Evolutionary conservation across 2,329 filamentous ascomycete genomes (phyloP).

Genomic region (Endocalyx cinctus): DNA sequence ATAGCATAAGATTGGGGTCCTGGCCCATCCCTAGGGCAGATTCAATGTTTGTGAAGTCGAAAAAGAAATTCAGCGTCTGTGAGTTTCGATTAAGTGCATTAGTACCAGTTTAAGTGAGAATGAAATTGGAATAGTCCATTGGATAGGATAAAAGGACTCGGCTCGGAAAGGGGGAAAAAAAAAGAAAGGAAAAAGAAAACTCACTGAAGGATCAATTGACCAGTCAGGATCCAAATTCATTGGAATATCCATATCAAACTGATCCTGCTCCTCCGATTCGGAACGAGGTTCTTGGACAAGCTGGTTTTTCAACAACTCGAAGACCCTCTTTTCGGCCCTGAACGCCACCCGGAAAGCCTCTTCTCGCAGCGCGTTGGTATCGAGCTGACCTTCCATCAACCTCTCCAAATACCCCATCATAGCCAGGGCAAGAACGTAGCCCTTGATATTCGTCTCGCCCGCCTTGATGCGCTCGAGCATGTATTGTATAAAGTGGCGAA

Average conservation of each 20-base stretch:
- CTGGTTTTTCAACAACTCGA: slow-evolving; percentile 29
- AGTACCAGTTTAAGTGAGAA: too few species aligned
- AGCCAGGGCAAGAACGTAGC: slow-evolving; percentile 38
- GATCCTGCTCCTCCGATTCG: too few species aligned
- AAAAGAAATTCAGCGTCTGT: slow-evolving; percentile 16
- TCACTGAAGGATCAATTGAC: slow-evolving; percentile 22
- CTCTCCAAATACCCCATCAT: slow-evolving; percentile 38
- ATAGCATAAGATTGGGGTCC: not conserved
- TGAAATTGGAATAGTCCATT: too few species aligned
- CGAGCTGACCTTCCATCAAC: slow-evolving; percentile 31
- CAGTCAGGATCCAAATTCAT: slow-evolving; percentile 32
- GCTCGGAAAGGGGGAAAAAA: not conserved
- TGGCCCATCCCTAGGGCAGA: slow-evolving; percentile 12
- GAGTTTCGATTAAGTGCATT: not conserved
- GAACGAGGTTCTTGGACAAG: too few species aligned
- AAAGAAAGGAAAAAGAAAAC: not conserved
- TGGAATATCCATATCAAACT: slow-evolving; percentile 20
- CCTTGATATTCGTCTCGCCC: slow-evolving; percentile 53
- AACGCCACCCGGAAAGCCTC: slow-evolving; percentile 34
- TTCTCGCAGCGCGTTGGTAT: too few species aligned
- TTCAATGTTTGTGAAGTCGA: slow-evolving; percentile 20
- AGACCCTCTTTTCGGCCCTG: slow-evolving; percentile 27
- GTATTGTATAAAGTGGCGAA: slow-evolving; percentile 39
- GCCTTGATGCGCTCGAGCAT: slow-evolving; percentile 33
- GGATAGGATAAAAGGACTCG: slow-evolving; percentile 4